Conservation (phyloP, 192 early-diverging fungal species). For the Chytriomyces sp. region DNA sequence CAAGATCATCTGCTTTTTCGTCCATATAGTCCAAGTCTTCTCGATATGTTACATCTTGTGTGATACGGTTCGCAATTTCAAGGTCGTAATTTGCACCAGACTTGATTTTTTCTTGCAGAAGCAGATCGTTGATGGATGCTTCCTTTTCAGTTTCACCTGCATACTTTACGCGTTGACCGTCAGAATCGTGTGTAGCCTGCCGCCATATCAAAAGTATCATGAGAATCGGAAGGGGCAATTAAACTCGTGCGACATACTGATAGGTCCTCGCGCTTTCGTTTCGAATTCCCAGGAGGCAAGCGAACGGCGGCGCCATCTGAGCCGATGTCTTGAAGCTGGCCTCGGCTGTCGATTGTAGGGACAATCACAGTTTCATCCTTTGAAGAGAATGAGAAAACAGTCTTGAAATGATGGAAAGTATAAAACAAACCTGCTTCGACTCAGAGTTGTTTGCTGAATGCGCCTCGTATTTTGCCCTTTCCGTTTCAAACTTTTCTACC, state of each 20-base stretch:
- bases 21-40: slow-evolving; percentile 92
- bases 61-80: slow-evolving; percentile 73
- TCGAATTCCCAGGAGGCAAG: slow-evolving; percentile 36
- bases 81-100: slow-evolving; percentile 63
- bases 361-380: slow-evolving; percentile 45
- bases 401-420: neutral
- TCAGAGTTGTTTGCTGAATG: neutral
- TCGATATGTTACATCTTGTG: slow-evolving; percentile 67
- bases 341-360: slow-evolving; percentile 61
- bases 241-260: slow-evolving; percentile 1
- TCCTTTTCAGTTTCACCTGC: slow-evolving; percentile 58
- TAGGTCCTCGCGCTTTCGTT: slow-evolving; percentile 47
- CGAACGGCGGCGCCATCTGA: slow-evolving; percentile 25
- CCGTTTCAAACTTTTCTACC: slow-evolving; percentile 73
- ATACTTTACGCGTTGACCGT: slow-evolving; percentile 70
- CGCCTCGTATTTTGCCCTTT: slow-evolving; percentile 55
- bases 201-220: slow-evolving; percentile 8
- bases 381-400: neutral
- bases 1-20: slow-evolving; percentile 80
- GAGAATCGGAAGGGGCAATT: slow-evolving; percentile 8
- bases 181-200: slow-evolving; percentile 56
- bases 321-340: slow-evolving; percentile 62
- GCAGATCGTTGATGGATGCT: slow-evolving; percentile 65
- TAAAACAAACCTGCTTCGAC: neutral
- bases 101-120: slow-evolving; percentile 71